phyloP scores from a whole-genome alignment of 108 stramenopile species.

The Cyclostephanos invisitatus region DNA sequence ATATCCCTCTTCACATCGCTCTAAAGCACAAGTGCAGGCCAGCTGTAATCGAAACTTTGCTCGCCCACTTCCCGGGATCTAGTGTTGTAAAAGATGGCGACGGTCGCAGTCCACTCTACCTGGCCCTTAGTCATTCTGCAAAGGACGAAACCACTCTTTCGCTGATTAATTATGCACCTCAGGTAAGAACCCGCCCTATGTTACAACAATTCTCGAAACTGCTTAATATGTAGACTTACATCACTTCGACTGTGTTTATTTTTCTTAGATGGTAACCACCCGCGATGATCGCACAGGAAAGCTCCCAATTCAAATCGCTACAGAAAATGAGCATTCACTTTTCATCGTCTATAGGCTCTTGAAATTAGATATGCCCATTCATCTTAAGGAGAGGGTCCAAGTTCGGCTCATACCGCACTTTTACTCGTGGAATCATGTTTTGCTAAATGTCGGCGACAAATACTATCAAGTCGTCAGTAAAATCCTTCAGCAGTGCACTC shows the following conservation, averaged over 20 bases:
- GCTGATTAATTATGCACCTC: constrained; percentile 82
- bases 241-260: neutral
- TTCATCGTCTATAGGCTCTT: constrained; percentile 86
- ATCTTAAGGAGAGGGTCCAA: constrained; percentile 84
- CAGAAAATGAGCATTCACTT: constrained; percentile 81
- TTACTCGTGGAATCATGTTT: constrained; percentile 90
- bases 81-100: constrained; percentile 78
- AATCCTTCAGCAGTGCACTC: constrained; percentile 83
- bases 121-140: constrained; percentile 80
- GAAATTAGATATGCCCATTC: constrained; percentile 86
- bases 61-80: constrained; percentile 80
- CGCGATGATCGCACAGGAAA: constrained; percentile 74
- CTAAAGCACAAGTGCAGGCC: constrained; percentile 78
- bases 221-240: neutral
- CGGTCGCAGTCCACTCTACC: constrained; percentile 74
- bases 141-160: constrained; percentile 83
- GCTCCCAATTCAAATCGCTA: constrained; percentile 86
- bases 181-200: constrained; percentile 24
- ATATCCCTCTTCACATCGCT: constrained; percentile 81
- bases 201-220: neutral
- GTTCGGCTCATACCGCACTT: constrained; percentile 83
- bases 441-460: constrained; percentile 74
- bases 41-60: constrained; percentile 68
- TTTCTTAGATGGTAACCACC: constrained; percentile 57
- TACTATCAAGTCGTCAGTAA: constrained; percentile 90